phyloP scores from a whole-genome alignment of 78 protist species.

The Dictyostelium discoideum region dicty_2.7 NC_007088.5:5632001-5632500 shows the following conservation, averaged over 20 bases:
- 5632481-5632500: conserved; percentile 50
- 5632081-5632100: neutral
- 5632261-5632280: conserved; percentile 2
- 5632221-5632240: neutral
- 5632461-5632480: conserved; percentile 62
- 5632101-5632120: neutral
- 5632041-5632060: conserved; percentile 7
- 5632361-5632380: conserved; percentile 75
- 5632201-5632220: neutral
- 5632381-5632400: conserved; percentile 63
- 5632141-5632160: neutral
- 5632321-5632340: conserved; percentile 56
- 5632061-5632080: neutral
- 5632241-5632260: neutral
- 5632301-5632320: conserved; percentile 39
- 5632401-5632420: conserved; percentile 63
- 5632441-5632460: conserved; percentile 67
- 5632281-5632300: conserved; percentile 45
- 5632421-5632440: conserved; percentile 84
- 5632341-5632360: conserved; percentile 61
- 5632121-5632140: neutral
- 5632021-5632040: conserved; percentile 18
- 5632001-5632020: neutral
- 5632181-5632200: neutral
- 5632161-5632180: conserved; percentile 2